These are phyloP conservation scores for Penicillium fuscoglaucum DNA, from an alignment of 2,329 filamentous ascomycete species.

Conservation along the genomic window DNA sequence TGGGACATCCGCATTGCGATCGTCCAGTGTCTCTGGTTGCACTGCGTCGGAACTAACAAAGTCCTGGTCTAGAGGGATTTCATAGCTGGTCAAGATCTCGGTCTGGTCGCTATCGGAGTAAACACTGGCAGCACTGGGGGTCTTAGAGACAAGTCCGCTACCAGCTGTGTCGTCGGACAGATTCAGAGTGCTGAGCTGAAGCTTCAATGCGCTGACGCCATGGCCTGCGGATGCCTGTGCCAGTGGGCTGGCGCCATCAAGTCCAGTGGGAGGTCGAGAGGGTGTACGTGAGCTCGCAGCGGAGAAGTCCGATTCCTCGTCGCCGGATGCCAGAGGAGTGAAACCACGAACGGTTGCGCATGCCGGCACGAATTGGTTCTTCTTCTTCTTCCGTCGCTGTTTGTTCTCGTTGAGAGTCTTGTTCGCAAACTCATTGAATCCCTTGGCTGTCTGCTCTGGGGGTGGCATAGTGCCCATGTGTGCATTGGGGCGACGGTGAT, in stretches of 20 bases:
- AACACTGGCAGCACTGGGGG: constrained; percentile 58
- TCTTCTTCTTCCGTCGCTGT: constrained; percentile 44
- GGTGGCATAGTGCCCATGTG: constrained; percentile 32
- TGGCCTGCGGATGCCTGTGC: constrained; percentile 56
- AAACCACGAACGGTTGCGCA: constrained; percentile 48
- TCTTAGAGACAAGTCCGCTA: constrained; percentile 48
- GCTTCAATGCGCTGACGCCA: constrained; percentile 79
- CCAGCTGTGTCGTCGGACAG: constrained; percentile 62
- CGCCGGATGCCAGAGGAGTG: constrained; percentile 44
- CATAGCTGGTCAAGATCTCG: constrained; percentile 75
- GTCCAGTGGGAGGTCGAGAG: constrained; percentile 19
- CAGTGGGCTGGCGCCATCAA: constrained; percentile 48
- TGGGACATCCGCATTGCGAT: constrained; percentile 35
- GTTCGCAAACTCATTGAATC: constrained; percentile 31
- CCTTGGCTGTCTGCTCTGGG: constrained; percentile 15
- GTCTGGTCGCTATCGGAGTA: constrained; percentile 66
- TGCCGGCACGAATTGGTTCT: constrained; percentile 32
- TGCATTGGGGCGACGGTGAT: constrained; percentile 26
- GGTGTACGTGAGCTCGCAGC: constrained; percentile 32
- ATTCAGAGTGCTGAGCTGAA: constrained; percentile 76
- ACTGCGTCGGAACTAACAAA: constrained; percentile 67
- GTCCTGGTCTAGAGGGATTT: constrained; percentile 80
- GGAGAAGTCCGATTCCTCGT: constrained; percentile 50
- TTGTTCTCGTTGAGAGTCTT: constrained; percentile 31
- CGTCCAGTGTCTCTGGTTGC: constrained; percentile 32